These are phyloP conservation scores for Monilinia vaccinii-corymbosi DNA, from an alignment of 2,329 filamentous ascomycete species.

Conservation along the genomic window DNA sequence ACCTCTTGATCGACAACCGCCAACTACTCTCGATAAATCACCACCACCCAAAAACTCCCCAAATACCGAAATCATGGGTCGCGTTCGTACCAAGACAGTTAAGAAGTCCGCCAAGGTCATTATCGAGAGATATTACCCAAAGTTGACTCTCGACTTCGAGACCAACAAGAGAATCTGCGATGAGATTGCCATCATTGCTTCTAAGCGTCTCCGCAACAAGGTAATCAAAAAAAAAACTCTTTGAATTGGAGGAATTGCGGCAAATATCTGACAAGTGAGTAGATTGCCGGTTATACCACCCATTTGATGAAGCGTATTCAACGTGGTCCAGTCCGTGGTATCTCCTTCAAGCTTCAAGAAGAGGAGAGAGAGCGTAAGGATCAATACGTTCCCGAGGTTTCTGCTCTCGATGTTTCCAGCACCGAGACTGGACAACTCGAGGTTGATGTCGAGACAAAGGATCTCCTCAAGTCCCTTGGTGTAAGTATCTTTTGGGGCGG, in stretches of 20 bases:
- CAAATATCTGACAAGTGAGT: constrained; percentile 45
- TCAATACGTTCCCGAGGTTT: constrained; percentile 99
- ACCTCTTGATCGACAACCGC: constrained; percentile 7
- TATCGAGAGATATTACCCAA: constrained; percentile 97
- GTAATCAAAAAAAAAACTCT: constrained; percentile 43
- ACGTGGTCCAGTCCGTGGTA: constrained; percentile 97
- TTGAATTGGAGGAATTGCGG: constrained; percentile 32
- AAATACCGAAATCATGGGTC: constrained; percentile 33
- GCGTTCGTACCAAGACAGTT: constrained; percentile 36
- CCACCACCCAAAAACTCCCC: constrained; percentile 11
- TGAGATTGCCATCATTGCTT: constrained; percentile 99
- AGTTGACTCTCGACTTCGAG: constrained; percentile 98
- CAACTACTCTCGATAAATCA: constrained; percentile 8
- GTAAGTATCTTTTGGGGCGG: constrained; percentile 57
- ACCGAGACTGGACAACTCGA: constrained; percentile 91
- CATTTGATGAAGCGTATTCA: constrained; percentile 99
- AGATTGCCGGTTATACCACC: constrained; percentile 98
- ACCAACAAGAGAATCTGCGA: constrained; percentile 99
- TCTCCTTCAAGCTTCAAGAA: constrained; percentile 99
- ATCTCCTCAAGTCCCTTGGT: constrained; percentile 95
- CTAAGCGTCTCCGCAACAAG: constrained; percentile 99
- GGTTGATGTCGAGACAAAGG: constrained; percentile 96
- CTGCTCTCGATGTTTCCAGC: constrained; percentile 95
- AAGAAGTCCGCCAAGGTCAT: constrained; percentile 83
- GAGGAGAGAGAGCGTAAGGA: constrained; percentile 99